phyloP scores from a whole-genome alignment of 768 basidiomycete species.

The Lactifluus subvellereus region DNA sequence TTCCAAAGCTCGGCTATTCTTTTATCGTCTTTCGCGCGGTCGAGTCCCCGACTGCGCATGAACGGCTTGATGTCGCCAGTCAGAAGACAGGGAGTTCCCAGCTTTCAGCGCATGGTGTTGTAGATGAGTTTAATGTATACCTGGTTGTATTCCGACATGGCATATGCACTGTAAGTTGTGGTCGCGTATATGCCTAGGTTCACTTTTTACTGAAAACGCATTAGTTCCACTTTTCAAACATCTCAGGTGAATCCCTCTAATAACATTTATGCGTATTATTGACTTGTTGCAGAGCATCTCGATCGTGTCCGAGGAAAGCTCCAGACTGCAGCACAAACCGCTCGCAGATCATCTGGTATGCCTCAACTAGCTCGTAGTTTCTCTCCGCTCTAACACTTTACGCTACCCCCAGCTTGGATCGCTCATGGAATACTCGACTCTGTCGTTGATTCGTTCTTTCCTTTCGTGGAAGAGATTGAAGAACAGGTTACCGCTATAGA shows the following conservation, averaged over 20 bases:
- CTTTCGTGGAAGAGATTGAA: constrained; percentile 76
- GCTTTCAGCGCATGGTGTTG: constrained; percentile 36
- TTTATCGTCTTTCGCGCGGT: constrained; percentile 84
- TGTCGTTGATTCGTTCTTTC: constrained; percentile 91
- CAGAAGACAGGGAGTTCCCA: constrained; percentile 24
- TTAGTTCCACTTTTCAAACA: constrained; percentile 88
- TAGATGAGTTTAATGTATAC: constrained; percentile 83
- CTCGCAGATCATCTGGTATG: constrained; percentile 69
- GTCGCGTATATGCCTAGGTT: neutral
- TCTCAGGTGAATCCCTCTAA: constrained; percentile 44
- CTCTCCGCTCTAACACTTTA: neutral
- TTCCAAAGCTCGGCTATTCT: constrained; percentile 85
- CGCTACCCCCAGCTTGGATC: constrained; percentile 67
- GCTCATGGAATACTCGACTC: constrained; percentile 90
- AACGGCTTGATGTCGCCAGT: constrained; percentile 33
- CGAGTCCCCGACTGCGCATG: constrained; percentile 47
- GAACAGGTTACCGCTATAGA: constrained; percentile 43
- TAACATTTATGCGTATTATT: constrained; percentile 10
- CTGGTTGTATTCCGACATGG: constrained; percentile 85
- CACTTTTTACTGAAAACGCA: neutral
- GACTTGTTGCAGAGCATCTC: constrained; percentile 53
- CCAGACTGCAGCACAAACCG: constrained; percentile 51
- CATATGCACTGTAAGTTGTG: constrained; percentile 58
- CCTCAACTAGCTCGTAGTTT: neutral
- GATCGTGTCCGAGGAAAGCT: constrained; percentile 70